Evolutionary conservation across 75 land plant species (phyloP).

Genomic region (Azolla pinnata): DNA sequence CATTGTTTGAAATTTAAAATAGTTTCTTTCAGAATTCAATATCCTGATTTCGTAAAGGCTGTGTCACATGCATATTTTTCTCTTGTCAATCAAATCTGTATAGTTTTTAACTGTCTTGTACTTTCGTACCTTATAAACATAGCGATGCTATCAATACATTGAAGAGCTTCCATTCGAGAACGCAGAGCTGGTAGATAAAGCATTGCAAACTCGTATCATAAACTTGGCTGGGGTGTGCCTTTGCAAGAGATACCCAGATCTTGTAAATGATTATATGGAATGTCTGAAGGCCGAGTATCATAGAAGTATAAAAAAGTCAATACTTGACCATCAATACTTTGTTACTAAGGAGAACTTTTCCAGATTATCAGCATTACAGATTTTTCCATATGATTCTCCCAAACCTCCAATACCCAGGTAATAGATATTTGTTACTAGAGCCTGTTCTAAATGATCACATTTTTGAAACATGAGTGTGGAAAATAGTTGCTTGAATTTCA

Average conservation of each 20-base stretch:
- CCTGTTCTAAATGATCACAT: not conserved
- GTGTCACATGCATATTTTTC: too few relatives aligned
- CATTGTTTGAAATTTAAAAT: too few relatives aligned
- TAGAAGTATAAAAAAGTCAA: slow-evolving; percentile 22
- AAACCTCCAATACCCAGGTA: slow-evolving; percentile 22
- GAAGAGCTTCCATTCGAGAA: slow-evolving; percentile 26
- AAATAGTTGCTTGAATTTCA: too few relatives aligned
- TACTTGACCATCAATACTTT: slow-evolving; percentile 10
- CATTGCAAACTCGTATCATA: slow-evolving; percentile 5
- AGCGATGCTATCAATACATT: slow-evolving; percentile 21
- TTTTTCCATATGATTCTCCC: slow-evolving; percentile 11
- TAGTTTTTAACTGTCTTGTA: too few relatives aligned
- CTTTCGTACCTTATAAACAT: too few relatives aligned
- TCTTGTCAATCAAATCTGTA: too few relatives aligned
- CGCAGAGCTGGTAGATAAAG: slow-evolving; percentile 11
- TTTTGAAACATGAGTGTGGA: too few relatives aligned
- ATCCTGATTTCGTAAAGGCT: too few relatives aligned
- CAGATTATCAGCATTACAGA: slow-evolving; percentile 19
- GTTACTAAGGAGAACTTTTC: slow-evolving; percentile 10
- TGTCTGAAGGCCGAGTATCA: slow-evolving; percentile 15
- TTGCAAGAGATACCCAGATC: slow-evolving; percentile 2
- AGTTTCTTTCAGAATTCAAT: too few relatives aligned
- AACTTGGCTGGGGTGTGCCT: slow-evolving; percentile 19
- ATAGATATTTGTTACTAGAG: not conserved
- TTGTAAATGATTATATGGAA: slow-evolving; percentile 11